Evolutionary conservation across 768 basidiomycete species (phyloP).

Genomic region (Pleurotus tuoliensis): DNA sequence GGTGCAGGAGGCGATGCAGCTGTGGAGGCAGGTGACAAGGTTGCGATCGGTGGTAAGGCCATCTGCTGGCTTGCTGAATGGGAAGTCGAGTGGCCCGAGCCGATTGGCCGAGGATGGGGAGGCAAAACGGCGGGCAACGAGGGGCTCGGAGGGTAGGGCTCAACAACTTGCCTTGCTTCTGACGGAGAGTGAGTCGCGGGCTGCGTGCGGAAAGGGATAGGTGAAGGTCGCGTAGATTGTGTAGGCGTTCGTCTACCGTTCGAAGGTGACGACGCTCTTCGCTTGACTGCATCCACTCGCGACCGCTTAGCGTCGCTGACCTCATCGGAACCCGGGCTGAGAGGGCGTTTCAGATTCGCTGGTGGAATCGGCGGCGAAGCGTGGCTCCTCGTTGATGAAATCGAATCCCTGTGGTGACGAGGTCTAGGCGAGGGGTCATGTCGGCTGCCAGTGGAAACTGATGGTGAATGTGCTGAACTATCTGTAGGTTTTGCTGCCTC

Average conservation of each 20-base stretch:
- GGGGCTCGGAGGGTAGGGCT: conserved; percentile 46
- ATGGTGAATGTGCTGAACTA: conserved; percentile 48
- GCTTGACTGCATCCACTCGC: conserved; percentile 50
- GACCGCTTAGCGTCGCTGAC: conserved; percentile 53
- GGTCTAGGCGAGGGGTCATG: conserved; percentile 48
- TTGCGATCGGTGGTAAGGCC: conserved; percentile 67
- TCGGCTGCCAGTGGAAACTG: conserved; percentile 54
- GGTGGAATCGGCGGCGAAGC: conserved; percentile 53
- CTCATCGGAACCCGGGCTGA: conserved; percentile 68
- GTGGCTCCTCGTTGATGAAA: conserved; percentile 63
- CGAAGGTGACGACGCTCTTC: conserved; percentile 48
- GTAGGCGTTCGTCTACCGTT: conserved; percentile 50
- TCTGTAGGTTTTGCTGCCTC: conserved; percentile 28
- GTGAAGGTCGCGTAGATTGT: conserved; percentile 62
- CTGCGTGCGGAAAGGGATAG: conserved; percentile 71
- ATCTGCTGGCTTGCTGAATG: conserved; percentile 33
- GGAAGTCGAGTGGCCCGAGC: conserved; percentile 44
- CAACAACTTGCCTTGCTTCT: conserved; percentile 51
- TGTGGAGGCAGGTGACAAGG: conserved; percentile 58
- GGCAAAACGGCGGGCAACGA: conserved; percentile 60
- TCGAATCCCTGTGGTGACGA: conserved; percentile 59
- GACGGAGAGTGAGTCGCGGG: conserved; percentile 60
- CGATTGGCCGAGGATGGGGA: conserved; percentile 72
- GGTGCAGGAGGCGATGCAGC: conserved; percentile 45
- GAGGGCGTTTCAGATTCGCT: conserved; percentile 56